Percentiles rank a stretch among this genome's conserved stretches.
These are phyloP conservation scores for Paecilomyces formosus DNA, from an alignment of 2,329 filamentous ascomycete species.

Conservation along the genomic window DNA sequence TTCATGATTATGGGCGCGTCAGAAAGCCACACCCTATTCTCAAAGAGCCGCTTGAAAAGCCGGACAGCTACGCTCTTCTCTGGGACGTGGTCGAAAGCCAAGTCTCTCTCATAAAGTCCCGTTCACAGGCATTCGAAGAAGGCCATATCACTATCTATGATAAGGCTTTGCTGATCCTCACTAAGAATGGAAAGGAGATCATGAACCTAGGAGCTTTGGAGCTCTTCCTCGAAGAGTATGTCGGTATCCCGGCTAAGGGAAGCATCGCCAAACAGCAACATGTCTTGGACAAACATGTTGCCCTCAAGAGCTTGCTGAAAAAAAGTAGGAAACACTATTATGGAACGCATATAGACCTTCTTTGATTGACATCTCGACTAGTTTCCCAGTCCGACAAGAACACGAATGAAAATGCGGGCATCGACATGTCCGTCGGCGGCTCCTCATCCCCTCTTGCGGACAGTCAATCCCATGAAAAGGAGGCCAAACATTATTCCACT, in stretches of 20 bases:
- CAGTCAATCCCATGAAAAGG: neutral
- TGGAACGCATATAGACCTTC: neutral
- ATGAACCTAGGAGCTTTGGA: constrained; percentile 25
- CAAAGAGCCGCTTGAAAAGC: constrained; percentile 19
- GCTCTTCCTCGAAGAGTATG: constrained; percentile 31
- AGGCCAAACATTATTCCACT: neutral
- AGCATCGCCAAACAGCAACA: constrained; percentile 11
- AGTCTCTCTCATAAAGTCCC: constrained; percentile 24
- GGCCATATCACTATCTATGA: constrained; percentile 35
- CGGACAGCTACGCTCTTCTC: constrained; percentile 17
- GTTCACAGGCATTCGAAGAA: constrained; percentile 26
- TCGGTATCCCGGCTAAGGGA: constrained; percentile 21
- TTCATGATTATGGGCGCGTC: constrained; percentile 18
- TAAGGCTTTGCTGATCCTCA: constrained; percentile 29
- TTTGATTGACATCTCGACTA: neutral
- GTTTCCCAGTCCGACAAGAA: neutral
- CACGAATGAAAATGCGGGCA: neutral
- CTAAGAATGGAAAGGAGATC: constrained; percentile 21
- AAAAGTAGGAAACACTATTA: constrained; percentile 13
- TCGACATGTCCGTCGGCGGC: neutral
- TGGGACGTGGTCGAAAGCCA: constrained; percentile 27
- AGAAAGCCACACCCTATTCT: constrained; percentile 20
- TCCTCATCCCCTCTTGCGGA: neutral
- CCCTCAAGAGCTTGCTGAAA: constrained; percentile 15
- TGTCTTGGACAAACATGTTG: constrained; percentile 19